Evolutionary conservation across 1,284 basidiomycete genomes (phyloP), one percentile per base, ranked within the genome.

Genomic region (Leccinum insolens): DNA sequence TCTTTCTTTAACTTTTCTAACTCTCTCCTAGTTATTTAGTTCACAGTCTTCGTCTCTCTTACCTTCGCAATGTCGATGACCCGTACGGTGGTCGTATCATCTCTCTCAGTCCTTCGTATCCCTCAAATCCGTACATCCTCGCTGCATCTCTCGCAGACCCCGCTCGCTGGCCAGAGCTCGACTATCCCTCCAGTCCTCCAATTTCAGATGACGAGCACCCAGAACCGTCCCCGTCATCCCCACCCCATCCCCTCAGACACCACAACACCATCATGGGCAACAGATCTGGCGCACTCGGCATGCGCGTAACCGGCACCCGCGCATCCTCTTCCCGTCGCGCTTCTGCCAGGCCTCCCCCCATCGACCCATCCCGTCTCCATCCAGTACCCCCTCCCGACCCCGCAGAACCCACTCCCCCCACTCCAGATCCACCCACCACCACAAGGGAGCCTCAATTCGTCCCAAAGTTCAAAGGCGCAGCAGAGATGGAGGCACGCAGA

Each of bases 41-140:
- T 7, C 95, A 97, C 76, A 88, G 86, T 71, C 84, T 97, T 12
- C 90, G 95, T 4, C 82, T 98, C 37, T 89, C 91, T 20, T 95
- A 96, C 75, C 84, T 98, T n/a, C 91, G 95, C 68, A 89, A 92
- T 72, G 89, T 95, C 52, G 91, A 95, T 69, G 95, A 96, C 77
- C 90, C 90, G 1, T 91, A 94, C 75, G 94, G 92, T 7, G 83
- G 88, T 5, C 88, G 92, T 49, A 85, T 96, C 74, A 90, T 97
- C 73, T 88, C 93, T 2, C 84, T 97, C 63, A 89, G 88, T 75
- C 87, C 88, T 1, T 84, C 87, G 1, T 93, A 93, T 79, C 82
- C 86, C 14, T 81, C 87, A 9, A 96, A 96, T 74, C 90, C 93
- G 1, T 95, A 96, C 79, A 88, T 96, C 73, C 82, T 88, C 61